phyloP scores from a whole-genome alignment of 306 rosid species.

The Dryas octopetala region DNA sequence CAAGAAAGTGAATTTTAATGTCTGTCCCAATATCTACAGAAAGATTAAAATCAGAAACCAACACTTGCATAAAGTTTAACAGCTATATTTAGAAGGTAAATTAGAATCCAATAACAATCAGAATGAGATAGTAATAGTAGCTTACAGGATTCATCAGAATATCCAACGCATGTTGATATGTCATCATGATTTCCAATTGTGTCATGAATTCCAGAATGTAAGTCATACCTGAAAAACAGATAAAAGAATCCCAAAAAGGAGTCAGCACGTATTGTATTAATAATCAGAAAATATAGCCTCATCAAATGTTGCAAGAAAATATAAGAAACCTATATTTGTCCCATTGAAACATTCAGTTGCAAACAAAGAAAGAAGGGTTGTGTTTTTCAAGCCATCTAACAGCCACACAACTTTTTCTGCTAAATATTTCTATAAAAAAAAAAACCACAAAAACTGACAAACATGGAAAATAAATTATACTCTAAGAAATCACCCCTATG shows the following conservation, averaged over 20 bases:
- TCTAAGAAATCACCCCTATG: no score
- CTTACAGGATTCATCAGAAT: constrained; percentile 74
- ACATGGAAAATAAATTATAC: no score
- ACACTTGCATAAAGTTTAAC: constrained; percentile 28
- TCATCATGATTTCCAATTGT: constrained; percentile 70
- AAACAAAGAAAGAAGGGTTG: not conserved
- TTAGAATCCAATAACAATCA: not conserved
- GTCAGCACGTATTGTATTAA: constrained; percentile 16
- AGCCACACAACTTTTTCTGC: no score
- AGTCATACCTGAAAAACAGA: constrained; percentile 57
- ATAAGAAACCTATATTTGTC: not conserved
- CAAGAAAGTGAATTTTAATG: no score
- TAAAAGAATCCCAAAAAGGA: constrained; percentile 6
- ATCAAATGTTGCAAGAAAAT: constrained; percentile 3
- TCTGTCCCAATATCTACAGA: not conserved
- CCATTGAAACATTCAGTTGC: not conserved
- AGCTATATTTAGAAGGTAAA: not conserved
- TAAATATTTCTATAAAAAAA: no score
- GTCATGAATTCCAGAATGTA: constrained; percentile 60
- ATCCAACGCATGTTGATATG: constrained; percentile 61
- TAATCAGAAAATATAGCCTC: not conserved
- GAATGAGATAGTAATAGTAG: constrained; percentile 10
- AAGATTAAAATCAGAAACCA: constrained; percentile 18
- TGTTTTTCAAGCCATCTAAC: no score
- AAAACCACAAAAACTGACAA: no score